Percentiles rank a stretch among this genome's conserved stretches.
phyloP scores from a whole-genome alignment of 768 basidiomycete genomes.

The Filobasidium floriforme region DNA sequence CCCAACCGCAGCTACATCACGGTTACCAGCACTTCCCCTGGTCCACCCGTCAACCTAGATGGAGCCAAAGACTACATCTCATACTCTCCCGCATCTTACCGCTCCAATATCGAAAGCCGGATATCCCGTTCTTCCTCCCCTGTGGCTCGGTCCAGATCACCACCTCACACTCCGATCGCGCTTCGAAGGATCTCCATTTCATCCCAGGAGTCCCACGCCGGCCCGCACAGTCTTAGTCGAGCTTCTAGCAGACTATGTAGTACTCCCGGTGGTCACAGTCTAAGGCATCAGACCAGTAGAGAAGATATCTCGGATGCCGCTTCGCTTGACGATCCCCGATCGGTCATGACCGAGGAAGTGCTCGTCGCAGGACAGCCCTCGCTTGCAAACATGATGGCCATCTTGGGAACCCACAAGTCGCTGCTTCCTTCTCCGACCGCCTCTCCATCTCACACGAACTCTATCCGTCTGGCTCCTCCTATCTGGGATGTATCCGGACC shows the following conservation, averaged over 20 bases:
- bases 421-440: not conserved
- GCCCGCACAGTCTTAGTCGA: not conserved
- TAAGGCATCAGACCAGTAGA: not conserved
- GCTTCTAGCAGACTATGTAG: not conserved
- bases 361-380: not conserved
- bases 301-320: not conserved
- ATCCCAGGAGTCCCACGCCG: not conserved
- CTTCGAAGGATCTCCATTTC: not conserved
- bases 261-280: not conserved
- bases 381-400: conserved; percentile 1
- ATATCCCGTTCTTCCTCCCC: not conserved
- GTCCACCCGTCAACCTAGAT: not conserved
- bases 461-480: not conserved
- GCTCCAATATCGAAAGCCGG: not conserved
- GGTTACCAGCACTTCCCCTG: conserved; percentile 2
- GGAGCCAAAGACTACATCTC: not conserved
- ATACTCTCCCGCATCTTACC: not conserved
- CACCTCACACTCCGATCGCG: not conserved
- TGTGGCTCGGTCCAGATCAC: not conserved
- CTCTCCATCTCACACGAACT: not conserved
- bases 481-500: not conserved
- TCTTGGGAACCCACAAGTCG: not conserved
- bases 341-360: conserved; percentile 3
- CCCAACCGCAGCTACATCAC: not conserved
- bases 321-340: conserved; percentile 1